Conservation (phyloP, 768 basidiomycete species). For the Russula compacta region DNA sequence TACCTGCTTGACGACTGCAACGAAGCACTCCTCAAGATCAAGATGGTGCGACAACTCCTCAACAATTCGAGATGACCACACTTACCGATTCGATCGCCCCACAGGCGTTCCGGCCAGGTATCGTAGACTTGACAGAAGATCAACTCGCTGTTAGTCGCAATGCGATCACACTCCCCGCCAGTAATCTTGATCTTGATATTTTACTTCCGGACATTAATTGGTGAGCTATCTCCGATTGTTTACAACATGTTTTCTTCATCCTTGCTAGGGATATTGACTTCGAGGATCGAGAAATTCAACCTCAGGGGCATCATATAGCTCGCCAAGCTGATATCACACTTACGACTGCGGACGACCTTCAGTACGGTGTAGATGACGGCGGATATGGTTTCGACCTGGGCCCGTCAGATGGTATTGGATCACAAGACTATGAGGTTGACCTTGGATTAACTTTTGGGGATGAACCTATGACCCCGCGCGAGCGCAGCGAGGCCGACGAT, state of each 20-base stretch:
- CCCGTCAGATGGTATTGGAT: constrained; percentile 75
- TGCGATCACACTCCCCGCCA: constrained; percentile 78
- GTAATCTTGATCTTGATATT: constrained; percentile 71
- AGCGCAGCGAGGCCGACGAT: constrained; percentile 37
- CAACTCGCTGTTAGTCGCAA: constrained; percentile 81
- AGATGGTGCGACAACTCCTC: constrained; percentile 52
- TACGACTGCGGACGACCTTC: constrained; percentile 62
- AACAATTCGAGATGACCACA: neutral
- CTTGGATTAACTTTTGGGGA: constrained; percentile 74
- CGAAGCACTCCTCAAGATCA: constrained; percentile 90
- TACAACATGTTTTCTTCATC: constrained; percentile 8
- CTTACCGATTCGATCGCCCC: neutral
- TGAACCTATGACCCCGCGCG: constrained; percentile 19
- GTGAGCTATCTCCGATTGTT: constrained; percentile 31
- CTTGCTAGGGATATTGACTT: constrained; percentile 66
- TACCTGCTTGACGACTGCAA: constrained; percentile 98
- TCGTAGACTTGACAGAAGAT: constrained; percentile 95
- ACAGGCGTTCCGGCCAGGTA: constrained; percentile 88
- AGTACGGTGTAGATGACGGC: constrained; percentile 49
- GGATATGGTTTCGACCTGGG: constrained; percentile 71
- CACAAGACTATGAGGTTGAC: constrained; percentile 74
- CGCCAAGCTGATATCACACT: constrained; percentile 85
- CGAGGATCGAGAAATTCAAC: constrained; percentile 54
- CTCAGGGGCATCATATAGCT: constrained; percentile 73
- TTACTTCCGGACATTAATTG: constrained; percentile 75